These are phyloP conservation scores for Bipolaris zeicola DNA, from an alignment of 2,329 filamentous ascomycete species.

Conservation along the genomic window DNA sequence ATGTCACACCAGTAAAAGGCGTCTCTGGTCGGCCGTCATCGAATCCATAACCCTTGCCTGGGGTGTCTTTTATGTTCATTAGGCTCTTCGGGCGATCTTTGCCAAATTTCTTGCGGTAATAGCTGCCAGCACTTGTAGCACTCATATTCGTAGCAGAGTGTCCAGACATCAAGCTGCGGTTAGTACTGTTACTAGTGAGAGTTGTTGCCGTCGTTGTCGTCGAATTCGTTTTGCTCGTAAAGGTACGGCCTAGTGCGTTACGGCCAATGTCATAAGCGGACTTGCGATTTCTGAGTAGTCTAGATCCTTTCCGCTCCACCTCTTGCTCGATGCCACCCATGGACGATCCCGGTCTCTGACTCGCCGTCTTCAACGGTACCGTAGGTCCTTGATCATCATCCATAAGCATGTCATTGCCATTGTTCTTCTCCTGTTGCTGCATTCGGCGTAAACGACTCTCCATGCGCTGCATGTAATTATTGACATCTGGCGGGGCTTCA, in stretches of 20 bases:
- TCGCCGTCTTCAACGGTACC: slow-evolving; percentile 63
- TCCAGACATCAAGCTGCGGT: slow-evolving; percentile 91
- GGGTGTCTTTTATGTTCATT: slow-evolving; percentile 59
- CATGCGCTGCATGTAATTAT: slow-evolving; percentile 90
- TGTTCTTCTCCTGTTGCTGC: slow-evolving; percentile 57
- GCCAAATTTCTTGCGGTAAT: slow-evolving; percentile 73
- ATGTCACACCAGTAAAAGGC: slow-evolving; percentile 77
- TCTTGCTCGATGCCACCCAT: slow-evolving; percentile 36
- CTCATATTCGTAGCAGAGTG: slow-evolving; percentile 89
- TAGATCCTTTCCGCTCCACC: slow-evolving; percentile 39
- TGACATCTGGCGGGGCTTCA: slow-evolving; percentile 71
- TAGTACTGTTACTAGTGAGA: slow-evolving; percentile 71
- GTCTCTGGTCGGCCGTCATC: slow-evolving; percentile 56
- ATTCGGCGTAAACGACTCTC: slow-evolving; percentile 77
- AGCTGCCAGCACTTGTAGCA: slow-evolving; percentile 91
- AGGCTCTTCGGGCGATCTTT: slow-evolving; percentile 66
- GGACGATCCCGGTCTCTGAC: slow-evolving; percentile 51
- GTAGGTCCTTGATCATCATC: slow-evolving; percentile 55
- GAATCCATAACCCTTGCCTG: slow-evolving; percentile 45
- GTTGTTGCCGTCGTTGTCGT: slow-evolving; percentile 70
- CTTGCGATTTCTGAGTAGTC: slow-evolving; percentile 64
- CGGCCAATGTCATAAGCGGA: slow-evolving; percentile 79
- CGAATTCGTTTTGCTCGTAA: slow-evolving; percentile 85
- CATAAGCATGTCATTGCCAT: slow-evolving; percentile 58
- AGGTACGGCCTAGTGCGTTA: slow-evolving; percentile 74